phyloP scores from a whole-genome alignment of 2,329 filamentous ascomycete genomes.

The Alternaria sp. region DNA sequence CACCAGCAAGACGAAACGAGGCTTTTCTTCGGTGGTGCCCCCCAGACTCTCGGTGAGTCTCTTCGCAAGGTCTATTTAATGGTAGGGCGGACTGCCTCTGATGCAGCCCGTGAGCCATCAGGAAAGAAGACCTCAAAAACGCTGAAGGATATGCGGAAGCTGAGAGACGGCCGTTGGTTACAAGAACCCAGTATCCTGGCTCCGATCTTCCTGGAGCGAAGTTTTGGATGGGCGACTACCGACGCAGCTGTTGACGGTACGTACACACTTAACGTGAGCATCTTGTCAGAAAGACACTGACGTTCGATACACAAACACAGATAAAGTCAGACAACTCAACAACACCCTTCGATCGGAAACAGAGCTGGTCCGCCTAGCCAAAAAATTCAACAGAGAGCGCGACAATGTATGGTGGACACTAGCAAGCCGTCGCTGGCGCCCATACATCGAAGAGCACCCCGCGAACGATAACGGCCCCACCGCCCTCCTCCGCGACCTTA shows the following conservation, averaged over 20 bases:
- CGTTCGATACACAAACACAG: background rate
- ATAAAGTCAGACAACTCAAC: background rate
- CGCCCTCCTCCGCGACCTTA: background rate
- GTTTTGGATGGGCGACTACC: background rate
- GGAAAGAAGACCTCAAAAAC: background rate
- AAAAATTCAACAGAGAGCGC: background rate
- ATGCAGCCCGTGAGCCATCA: background rate
- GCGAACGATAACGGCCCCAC: background rate
- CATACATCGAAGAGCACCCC: background rate
- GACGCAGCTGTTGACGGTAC: background rate
- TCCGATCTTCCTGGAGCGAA: background rate
- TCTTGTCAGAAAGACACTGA: background rate
- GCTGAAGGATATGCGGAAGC: background rate
- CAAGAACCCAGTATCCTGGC: background rate
- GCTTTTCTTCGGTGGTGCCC: background rate
- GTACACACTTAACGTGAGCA: background rate
- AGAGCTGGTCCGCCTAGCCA: background rate
- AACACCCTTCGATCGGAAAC: background rate
- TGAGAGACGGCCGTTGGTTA: background rate
- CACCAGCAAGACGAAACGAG: background rate
- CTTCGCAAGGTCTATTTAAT: background rate
- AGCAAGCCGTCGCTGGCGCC: background rate
- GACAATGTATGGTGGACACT: background rate
- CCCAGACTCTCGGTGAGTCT: background rate
- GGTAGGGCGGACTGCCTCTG: background rate